Conservation (phyloP, 73 alveolate genomes). For the Paramecium pentaurelia region DNA sequence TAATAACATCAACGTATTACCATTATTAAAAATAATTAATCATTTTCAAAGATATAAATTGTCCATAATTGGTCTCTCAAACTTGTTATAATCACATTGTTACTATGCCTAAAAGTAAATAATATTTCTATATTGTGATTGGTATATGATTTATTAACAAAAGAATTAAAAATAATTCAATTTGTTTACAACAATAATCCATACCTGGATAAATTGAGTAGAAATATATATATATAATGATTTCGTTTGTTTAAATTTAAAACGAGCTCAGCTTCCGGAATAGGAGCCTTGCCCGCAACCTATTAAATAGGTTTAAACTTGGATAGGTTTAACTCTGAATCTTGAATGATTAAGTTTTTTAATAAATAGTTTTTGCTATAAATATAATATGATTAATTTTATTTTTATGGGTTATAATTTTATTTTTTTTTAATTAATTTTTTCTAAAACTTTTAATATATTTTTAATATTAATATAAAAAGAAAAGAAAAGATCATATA, state of each 20-base stretch:
- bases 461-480: background rate
- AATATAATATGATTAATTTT: background rate
- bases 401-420: background rate
- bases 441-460: background rate
- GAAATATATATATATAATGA: background rate
- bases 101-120: no score
- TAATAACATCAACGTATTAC: no score
- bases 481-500: no score
- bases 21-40: no score
- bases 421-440: background rate
- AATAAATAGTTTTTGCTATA: background rate
- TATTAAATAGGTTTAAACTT: slow-evolving; percentile 35
- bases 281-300: slow-evolving; percentile 56
- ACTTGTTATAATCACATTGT: no score
- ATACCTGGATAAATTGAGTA: background rate
- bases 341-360: background rate
- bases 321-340: background rate
- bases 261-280: slow-evolving; percentile 51
- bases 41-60: no score
- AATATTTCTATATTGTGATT: background rate
- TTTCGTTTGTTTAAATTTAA: background rate
- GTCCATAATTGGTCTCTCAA: no score
- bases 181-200: background rate
- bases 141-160: background rate
- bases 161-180: background rate